Base-by-base conservation (phyloP, 129 eudicot species). In the Tanacetum coccineum region DNA sequence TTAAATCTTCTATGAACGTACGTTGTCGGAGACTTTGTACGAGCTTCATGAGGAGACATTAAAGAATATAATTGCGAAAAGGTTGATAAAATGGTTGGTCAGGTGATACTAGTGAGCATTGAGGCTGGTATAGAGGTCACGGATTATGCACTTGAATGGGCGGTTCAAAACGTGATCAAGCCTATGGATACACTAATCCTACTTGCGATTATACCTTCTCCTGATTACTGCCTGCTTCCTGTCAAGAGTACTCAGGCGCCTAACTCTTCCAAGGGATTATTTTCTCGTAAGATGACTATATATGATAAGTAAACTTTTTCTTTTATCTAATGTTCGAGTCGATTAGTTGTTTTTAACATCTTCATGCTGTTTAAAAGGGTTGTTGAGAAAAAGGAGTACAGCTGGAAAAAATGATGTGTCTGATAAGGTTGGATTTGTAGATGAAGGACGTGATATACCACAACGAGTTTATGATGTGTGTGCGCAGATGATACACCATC, bases 151-250 rank as follows among this genome's bases (percentile, higher is more conserved):
- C 76, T 68, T 13, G 76, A 80, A 30, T 70, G 74, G 79, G 82
- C 82, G 3, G 71, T 81, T 44, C 70, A 45, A 28, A 81, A 81
- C 9, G 82, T 73, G 48, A 73, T 73, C 48, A 73, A 81, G 74
- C 82, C 85, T 25, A 68, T 13, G 73, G 85, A 81, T 69, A 73
- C 85, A 21, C 73, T 81, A 3, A 58, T 76, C 51, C 51, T 72
- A 62, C 77, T 77, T 26, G 81, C 68, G 22, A 71, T 77, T 50
- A 51, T 77, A 62, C 72, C 81, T 71, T 36, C 77, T 13, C 64
- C 57, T 3, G 76, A 77, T 17, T 59, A 65, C 69, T 49, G 59
- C 54, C 64, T 15, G 20, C 39, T 32, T 64, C 73, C 81, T 0
- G 6, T 45, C 67, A 64, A 71, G 76, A 70, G 46, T 56, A 22